phyloP scores from a whole-genome alignment of 441 rosid species.

The Pelargonium australe region DNA sequence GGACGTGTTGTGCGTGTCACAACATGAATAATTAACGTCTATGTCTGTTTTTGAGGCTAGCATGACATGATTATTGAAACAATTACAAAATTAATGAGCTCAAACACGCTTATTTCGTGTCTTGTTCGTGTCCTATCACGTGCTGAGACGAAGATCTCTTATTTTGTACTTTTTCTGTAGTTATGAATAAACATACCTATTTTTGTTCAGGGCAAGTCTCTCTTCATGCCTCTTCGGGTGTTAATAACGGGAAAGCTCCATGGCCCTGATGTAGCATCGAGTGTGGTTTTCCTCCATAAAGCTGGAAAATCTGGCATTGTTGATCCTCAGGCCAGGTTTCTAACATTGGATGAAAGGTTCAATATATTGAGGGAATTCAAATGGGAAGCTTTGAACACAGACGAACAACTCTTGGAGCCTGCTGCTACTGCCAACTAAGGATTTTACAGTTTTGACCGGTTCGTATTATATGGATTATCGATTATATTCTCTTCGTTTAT shows the following conservation, averaged over 20 bases:
- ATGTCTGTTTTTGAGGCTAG: too few relatives aligned
- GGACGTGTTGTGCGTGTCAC: too few relatives aligned
- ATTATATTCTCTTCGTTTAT: too few relatives aligned
- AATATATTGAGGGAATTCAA: constrained; percentile 50
- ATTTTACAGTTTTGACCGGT: constrained; percentile 14
- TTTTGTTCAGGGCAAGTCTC: constrained; percentile 68
- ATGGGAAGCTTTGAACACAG: constrained; percentile 53
- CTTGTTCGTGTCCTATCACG: too few relatives aligned
- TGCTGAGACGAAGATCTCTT: too few relatives aligned
- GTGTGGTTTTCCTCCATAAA: constrained; percentile 53
- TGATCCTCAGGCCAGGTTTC: constrained; percentile 50
- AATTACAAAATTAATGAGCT: background rate
- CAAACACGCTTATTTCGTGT: too few relatives aligned
- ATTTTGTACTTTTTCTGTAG: background rate
- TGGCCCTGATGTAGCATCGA: constrained; percentile 77
- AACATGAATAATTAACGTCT: background rate
- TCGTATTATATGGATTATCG: background rate
- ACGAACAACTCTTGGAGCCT: constrained; percentile 42
- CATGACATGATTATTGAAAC: background rate
- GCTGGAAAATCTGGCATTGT: constrained; percentile 58
- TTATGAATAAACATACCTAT: background rate
- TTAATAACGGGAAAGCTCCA: constrained; percentile 81
- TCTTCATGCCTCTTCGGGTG: constrained; percentile 86
- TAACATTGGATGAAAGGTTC: constrained; percentile 58
- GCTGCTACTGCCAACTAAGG: constrained; percentile 34